These are phyloP conservation scores for Vicia faba DNA, from an alignment of 306 rosid species.

Conservation along the genomic window DNA sequence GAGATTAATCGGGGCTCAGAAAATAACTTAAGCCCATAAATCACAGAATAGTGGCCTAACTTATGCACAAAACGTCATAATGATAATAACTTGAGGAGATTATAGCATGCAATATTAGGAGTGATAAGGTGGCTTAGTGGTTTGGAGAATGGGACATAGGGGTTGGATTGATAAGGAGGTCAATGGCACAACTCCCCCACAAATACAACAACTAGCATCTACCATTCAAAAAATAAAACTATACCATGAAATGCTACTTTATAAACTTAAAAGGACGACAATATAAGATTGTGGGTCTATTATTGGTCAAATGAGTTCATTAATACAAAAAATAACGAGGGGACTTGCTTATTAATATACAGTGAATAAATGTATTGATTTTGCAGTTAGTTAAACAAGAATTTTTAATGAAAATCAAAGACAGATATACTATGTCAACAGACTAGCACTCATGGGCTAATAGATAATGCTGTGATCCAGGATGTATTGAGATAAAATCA, in stretches of 20 bases:
- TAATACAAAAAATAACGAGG: neutral
- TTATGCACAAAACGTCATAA: neutral
- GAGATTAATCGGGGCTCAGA: slow-evolving; percentile 21
- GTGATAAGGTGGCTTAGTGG: neutral
- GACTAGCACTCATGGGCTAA: slow-evolving; percentile 1
- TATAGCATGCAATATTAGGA: neutral
- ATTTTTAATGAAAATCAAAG: slow-evolving; percentile 8
- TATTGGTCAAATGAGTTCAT: neutral
- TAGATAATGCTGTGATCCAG: neutral
- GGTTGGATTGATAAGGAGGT: neutral
- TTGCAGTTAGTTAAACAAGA: neutral
- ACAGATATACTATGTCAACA: slow-evolving; percentile 2
- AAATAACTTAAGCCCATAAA: neutral
- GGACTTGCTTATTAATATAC: neutral
- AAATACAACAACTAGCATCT: neutral
- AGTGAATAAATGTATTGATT: neutral
- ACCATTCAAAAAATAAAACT: neutral
- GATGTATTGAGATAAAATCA: slow-evolving; percentile 16
- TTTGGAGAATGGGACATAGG: neutral
- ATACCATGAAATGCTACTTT: slow-evolving; percentile 12
- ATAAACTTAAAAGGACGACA: slow-evolving; percentile 17
- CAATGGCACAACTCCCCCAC: neutral
- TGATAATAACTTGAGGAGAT: slow-evolving; percentile 3
- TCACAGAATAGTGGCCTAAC: slow-evolving; percentile 5
- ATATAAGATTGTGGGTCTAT: neutral